Evolutionary conservation across 768 basidiomycete genomes (phyloP), one percentile per base, ranked within the genome.

Genomic region (Suillus cothurnatus): DNA sequence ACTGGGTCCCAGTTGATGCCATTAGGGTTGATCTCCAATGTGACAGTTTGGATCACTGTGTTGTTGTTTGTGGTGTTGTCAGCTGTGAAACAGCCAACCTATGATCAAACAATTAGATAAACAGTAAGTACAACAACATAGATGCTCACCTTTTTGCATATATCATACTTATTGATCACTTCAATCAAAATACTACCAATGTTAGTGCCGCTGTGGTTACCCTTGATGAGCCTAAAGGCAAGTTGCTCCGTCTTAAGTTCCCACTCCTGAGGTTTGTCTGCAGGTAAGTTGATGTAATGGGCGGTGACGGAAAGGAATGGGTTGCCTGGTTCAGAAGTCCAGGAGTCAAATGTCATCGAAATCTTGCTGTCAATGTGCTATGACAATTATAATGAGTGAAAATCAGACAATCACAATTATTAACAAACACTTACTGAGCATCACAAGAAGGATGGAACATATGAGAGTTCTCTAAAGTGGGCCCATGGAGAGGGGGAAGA

Each of bases 1-100:
- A 45, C 19, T 61, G 60, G 66, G 57, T 69, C 65, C 74, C 74
- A 78, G 4, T 66, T 38, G 26, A 52, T 43, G 36, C 62, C 57
- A 21, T 41, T n/a, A 31, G 69, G 64, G 32, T 70, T 66, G 15
- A 72, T 50, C 14, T 15, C 45, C 5, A 62, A 28, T 19, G 68
- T 66, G 23, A 76, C 62, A n/a, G 63, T 67, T 21, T 47, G 31
- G 34, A 76, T 61, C 1, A 71, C 71, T 4, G 63, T 73, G 61
- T 71, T 70, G 58, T 78, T 79, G 15, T 69, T 70, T 8, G 65
- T 62, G 4, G 73, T 73, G 50, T 77, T 76, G 59, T 79, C 71
- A 17, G 71, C 64, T 2, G 76, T 79, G 14, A 67, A 34, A 76
- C 76, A 77, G 21, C 77, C 75, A 60, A 74, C 55, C 76, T 50